Conservation (phyloP, 2,329 filamentous ascomycete genomes). For the Aureobasidium musti region DNA sequence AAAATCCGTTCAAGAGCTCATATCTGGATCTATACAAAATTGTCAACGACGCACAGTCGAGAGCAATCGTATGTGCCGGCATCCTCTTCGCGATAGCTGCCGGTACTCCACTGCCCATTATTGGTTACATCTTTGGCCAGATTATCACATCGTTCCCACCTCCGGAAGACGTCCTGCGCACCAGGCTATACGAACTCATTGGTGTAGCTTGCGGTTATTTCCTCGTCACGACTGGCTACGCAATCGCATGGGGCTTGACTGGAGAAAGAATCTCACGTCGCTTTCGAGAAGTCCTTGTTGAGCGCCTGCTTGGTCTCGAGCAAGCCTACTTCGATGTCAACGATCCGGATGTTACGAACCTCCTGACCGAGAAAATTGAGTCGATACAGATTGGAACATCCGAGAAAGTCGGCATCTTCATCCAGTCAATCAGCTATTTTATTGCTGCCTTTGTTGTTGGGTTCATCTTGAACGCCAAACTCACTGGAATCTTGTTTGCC, state of each 20-base stretch:
- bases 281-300: conserved; percentile 50
- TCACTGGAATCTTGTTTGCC: conserved; percentile 48
- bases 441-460: conserved; percentile 50
- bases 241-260: conserved; percentile 53
- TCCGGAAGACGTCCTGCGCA: conserved; percentile 46
- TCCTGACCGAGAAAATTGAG: conserved; percentile 51
- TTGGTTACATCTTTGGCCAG: conserved; percentile 51
- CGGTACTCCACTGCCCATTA: conserved; percentile 47
- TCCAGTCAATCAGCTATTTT: conserved; percentile 51
- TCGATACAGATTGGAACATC: conserved; percentile 51
- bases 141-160: conserved; percentile 56
- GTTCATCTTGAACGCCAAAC: conserved; percentile 48
- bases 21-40: conserved; percentile 53
- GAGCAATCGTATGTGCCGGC: conserved; percentile 41
- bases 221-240: conserved; percentile 53
- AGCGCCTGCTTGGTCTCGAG: conserved; percentile 54
- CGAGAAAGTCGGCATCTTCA: conserved; percentile 52
- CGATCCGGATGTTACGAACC: conserved; percentile 52
- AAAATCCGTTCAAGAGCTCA: conserved; percentile 51
- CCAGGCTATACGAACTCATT: conserved; percentile 48
- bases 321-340: conserved; percentile 56
- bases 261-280: conserved; percentile 54
- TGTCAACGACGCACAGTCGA: conserved; percentile 47
- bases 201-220: conserved; percentile 53
- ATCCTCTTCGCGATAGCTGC: conserved; percentile 45